Evolutionary conservation across 2,329 filamentous ascomycete genomes (phyloP).

Genomic region (Biscogniauxia mediterranea): DNA sequence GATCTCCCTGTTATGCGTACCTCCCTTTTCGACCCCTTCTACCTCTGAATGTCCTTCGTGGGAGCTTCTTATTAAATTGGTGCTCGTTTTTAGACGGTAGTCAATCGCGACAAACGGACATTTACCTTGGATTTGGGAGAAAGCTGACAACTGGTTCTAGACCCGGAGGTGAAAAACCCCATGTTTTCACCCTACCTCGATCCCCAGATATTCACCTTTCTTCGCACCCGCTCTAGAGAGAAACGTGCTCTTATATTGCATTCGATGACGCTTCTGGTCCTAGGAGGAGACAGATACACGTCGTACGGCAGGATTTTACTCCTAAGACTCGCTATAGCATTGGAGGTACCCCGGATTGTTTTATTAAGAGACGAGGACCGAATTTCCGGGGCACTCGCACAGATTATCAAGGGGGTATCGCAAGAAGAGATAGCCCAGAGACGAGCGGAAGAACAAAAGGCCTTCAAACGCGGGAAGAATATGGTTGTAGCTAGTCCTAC

Average conservation of each 20-base stretch:
- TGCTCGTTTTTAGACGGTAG: neutral
- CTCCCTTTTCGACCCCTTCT: too few relatives aligned
- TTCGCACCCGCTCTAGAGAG: slow-evolving; percentile 58
- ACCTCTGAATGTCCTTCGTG: neutral
- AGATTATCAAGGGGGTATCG: slow-evolving; percentile 69
- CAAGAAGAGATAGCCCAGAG: slow-evolving; percentile 64
- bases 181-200: slow-evolving; percentile 39
- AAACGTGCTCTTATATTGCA: slow-evolving; percentile 69
- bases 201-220: slow-evolving; percentile 57
- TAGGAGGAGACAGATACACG: slow-evolving; percentile 76
- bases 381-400: slow-evolving; percentile 70
- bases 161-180: slow-evolving; percentile 8
- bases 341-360: slow-evolving; percentile 63
- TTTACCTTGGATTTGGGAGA: neutral
- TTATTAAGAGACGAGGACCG: slow-evolving; percentile 72
- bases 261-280: slow-evolving; percentile 66
- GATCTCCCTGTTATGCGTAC: neutral
- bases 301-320: slow-evolving; percentile 72
- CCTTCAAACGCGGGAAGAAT: slow-evolving; percentile 50
- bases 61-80: too few relatives aligned
- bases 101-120: neutral
- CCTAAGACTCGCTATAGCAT: slow-evolving; percentile 65
- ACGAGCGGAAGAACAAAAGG: slow-evolving; percentile 62
- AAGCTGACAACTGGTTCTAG: slow-evolving; percentile 29
- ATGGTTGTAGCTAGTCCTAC: slow-evolving; percentile 54